These are phyloP conservation scores for Dactylella cylindrospora DNA, from an alignment of 2,329 filamentous ascomycete species.

Conservation along the genomic window DNA sequence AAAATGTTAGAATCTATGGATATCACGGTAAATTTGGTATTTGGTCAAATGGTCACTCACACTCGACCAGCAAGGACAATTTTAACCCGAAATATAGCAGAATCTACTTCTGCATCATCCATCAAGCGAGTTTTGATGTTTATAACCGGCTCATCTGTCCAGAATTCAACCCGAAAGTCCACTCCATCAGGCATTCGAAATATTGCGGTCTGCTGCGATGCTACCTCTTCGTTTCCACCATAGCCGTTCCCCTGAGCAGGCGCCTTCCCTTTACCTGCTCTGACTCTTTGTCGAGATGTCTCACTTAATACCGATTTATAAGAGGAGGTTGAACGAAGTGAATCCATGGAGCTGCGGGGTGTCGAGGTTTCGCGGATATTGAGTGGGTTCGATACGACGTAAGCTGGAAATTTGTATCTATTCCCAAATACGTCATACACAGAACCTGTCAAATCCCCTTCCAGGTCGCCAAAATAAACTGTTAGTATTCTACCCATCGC, in stretches of 20 bases:
- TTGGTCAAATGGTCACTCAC: slow-evolving; percentile 7
- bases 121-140: slow-evolving; percentile 5
- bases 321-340: not conserved
- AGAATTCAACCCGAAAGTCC: slow-evolving; percentile 8
- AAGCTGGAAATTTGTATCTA: slow-evolving; percentile 18
- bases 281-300: not conserved
- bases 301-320: slow-evolving; percentile 10
- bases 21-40: no score
- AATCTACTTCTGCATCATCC: not conserved
- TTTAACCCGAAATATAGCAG: not conserved
- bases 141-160: slow-evolving; percentile 18
- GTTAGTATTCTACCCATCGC: not conserved
- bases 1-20: not conserved
- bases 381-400: slow-evolving; percentile 20
- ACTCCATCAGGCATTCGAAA: slow-evolving; percentile 3
- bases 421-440: slow-evolving; percentile 24
- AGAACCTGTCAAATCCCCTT: slow-evolving; percentile 10
- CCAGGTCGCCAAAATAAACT: slow-evolving; percentile 4
- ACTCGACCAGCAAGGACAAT: slow-evolving; percentile 13
- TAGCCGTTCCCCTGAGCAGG: not conserved
- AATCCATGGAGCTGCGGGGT: slow-evolving; percentile 9
- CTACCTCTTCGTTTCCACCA: not conserved
- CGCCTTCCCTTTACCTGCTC: slow-evolving; percentile 2
- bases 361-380: slow-evolving; percentile 12
- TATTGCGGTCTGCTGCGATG: not conserved